These are phyloP conservation scores for Artemisia tridentata DNA, from an alignment of 129 eudicot species.

Conservation along the genomic window DNA sequence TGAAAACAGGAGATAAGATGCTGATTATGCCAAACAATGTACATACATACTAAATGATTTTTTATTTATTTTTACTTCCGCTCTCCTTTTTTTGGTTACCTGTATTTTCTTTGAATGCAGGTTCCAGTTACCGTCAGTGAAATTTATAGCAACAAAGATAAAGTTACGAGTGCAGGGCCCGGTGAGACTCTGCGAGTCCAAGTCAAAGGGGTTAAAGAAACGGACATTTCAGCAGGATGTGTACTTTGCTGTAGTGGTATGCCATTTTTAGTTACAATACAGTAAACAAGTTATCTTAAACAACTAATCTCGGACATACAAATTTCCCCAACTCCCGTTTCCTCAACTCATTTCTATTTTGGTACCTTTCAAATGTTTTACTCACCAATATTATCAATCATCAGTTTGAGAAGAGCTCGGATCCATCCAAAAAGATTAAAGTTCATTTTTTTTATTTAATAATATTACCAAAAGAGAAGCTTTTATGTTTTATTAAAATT, in stretches of 20 bases:
- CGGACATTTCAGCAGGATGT: constrained; percentile 73
- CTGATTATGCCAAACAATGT: constrained; percentile 67
- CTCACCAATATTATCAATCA: no score
- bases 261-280: constrained; percentile 15
- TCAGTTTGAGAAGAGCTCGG: no score
- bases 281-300: neutral
- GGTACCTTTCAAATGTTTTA: no score
- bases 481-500: no score
- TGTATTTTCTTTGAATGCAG: constrained; percentile 27
- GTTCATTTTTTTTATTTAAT: no score
- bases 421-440: no score
- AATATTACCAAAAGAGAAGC: no score
- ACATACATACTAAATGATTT: neutral
- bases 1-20: constrained; percentile 65
- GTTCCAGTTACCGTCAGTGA: constrained; percentile 75
- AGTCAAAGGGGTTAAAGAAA: constrained; percentile 77
- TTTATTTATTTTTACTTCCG: neutral
- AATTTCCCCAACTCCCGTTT: neutral
- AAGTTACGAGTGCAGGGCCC: constrained; percentile 65
- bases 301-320: neutral
- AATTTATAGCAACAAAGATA: constrained; percentile 61
- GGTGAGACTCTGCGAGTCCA: constrained; percentile 88
- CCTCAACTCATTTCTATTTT: no score
- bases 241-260: constrained; percentile 59
- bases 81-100: neutral